These are phyloP conservation scores for Gossypium stocksii DNA, from an alignment of 345 rosid genomes.

Conservation along the genomic window DNA sequence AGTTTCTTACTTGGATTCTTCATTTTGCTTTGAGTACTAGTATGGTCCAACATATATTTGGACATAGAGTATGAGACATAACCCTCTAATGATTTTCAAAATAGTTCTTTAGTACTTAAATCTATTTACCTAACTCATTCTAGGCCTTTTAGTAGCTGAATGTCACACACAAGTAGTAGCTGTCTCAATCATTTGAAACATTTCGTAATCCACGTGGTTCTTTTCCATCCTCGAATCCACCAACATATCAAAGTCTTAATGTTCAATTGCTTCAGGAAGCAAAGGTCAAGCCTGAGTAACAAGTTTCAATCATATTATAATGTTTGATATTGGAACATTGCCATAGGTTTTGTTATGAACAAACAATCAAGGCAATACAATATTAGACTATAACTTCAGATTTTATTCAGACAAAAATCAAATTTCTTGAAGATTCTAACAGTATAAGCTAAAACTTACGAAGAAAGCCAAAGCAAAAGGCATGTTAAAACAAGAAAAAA, in stretches of 20 bases:
- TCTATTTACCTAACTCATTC: constrained; percentile 78
- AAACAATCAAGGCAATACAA: too few species aligned
- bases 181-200: constrained; percentile 93
- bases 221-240: constrained; percentile 65
- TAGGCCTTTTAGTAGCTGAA: constrained; percentile 80
- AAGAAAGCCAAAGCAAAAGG: background rate
- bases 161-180: constrained; percentile 96
- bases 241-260: constrained; percentile 57
- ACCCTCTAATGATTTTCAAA: background rate
- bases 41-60: background rate
- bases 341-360: too few species aligned
- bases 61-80: background rate
- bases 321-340: too few species aligned
- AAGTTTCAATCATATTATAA: too few species aligned
- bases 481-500: background rate
- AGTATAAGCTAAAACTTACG: background rate
- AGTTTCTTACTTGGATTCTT: background rate
- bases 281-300: too few species aligned
- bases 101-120: background rate
- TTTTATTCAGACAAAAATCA: too few species aligned
- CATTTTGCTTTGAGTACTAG: background rate
- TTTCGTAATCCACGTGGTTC: constrained; percentile 56
- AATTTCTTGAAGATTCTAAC: background rate
- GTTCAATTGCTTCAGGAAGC: constrained; percentile 70
- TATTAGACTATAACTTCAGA: too few species aligned